Conservation (phyloP, 1,139 yeast genomes). For the Yamadazyma oceani region DNA sequence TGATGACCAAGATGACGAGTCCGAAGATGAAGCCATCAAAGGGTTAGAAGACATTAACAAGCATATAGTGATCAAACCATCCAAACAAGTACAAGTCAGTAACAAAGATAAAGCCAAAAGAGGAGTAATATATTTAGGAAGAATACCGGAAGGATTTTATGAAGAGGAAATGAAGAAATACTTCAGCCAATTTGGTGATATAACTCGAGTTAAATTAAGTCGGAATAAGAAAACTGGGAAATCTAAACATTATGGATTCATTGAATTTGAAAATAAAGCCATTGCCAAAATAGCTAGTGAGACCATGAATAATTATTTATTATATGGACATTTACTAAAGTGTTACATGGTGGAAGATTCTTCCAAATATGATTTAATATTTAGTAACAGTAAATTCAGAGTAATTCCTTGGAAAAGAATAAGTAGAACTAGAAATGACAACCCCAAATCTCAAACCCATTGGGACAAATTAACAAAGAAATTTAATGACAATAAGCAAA, state of each 20-base stretch:
- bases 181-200: conserved; percentile 86
- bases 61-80: conserved; percentile 31
- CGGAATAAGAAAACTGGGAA: conserved; percentile 90
- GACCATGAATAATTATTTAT: conserved; percentile 90
- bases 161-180: conserved; percentile 79
- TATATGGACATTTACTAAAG: conserved; percentile 81
- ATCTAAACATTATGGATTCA: conserved; percentile 89
- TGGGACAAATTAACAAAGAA: conserved; percentile 52
- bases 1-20: conserved; percentile 25
- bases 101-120: conserved; percentile 26
- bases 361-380: conserved; percentile 52
- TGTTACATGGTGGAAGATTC: conserved; percentile 54
- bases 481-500: conserved; percentile 46
- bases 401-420: conserved; percentile 65
- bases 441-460: conserved; percentile 55
- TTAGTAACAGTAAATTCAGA: conserved; percentile 58
- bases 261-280: conserved; percentile 67
- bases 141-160: conserved; percentile 90
- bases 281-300: conserved; percentile 91
- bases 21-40: conserved; percentile 17
- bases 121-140: conserved; percentile 85
- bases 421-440: conserved; percentile 54
- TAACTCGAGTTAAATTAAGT: conserved; percentile 74
- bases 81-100: conserved; percentile 19
- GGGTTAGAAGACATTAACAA: conserved; percentile 18